phyloP scores from a whole-genome alignment of 805 yeast genomes.

The Huiozyma naganishii region DNA sequence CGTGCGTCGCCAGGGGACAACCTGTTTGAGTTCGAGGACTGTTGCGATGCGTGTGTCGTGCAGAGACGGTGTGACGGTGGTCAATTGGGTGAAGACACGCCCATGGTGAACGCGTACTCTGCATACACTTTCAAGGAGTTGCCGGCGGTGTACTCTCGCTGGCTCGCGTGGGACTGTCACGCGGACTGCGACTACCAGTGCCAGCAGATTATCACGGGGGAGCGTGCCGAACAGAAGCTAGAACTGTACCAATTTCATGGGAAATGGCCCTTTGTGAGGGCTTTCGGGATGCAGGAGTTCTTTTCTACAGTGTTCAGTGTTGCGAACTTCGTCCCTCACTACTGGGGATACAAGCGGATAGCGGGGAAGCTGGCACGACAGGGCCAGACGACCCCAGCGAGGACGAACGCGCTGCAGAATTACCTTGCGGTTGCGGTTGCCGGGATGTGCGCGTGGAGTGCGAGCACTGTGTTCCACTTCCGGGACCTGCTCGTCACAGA shows the following conservation, averaged over 20 bases:
- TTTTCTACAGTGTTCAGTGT: conserved; percentile 73
- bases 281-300: conserved; percentile 76
- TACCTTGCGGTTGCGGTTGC: conserved; percentile 37
- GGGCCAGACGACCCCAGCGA: background rate
- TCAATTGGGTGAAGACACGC: conserved; percentile 11
- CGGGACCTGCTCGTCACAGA: conserved; percentile 76
- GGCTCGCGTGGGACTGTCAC: conserved; percentile 63
- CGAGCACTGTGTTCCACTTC: conserved; percentile 78
- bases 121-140: conserved; percentile 13
- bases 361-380: conserved; percentile 10
- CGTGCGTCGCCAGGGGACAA: conserved; percentile 52
- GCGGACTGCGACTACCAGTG: conserved; percentile 90
- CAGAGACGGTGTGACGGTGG: conserved; percentile 15
- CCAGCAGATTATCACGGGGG: conserved; percentile 60
- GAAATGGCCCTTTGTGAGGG: conserved; percentile 86
- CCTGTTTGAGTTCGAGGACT: conserved; percentile 43
- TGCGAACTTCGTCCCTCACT: conserved; percentile 58
- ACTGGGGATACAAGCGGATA: conserved; percentile 32
- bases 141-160: conserved; percentile 29
- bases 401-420: conserved; percentile 9
- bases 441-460: conserved; percentile 81
- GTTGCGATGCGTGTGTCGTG: conserved; percentile 41
- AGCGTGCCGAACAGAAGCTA: conserved; percentile 37
- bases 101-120: conserved; percentile 20
- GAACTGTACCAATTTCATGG: conserved; percentile 85